Conservation (phyloP, 2,329 filamentous ascomycete genomes). For the Claviceps citrina region DNA sequence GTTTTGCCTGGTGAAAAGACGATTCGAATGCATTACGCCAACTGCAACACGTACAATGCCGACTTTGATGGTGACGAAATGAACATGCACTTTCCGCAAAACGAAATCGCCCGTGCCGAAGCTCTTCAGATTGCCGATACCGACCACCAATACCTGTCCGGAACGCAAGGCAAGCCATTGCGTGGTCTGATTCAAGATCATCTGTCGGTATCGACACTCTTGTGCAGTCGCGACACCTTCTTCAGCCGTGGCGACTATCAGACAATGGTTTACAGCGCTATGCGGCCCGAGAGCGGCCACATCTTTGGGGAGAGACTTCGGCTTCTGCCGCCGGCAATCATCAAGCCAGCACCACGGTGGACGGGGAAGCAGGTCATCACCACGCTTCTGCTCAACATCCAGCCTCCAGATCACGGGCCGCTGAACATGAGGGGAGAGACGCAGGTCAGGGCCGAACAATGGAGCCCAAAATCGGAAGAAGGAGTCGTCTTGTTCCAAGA, state of each 20-base stretch:
- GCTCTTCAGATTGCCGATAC: constrained; percentile 89
- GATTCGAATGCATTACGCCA: constrained; percentile 98
- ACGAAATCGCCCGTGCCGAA: constrained; percentile 84
- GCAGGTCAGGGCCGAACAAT: constrained; percentile 62
- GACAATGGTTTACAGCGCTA: constrained; percentile 77
- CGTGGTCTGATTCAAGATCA: constrained; percentile 97
- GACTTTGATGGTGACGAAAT: constrained; percentile 99
- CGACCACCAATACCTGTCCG: constrained; percentile 91
- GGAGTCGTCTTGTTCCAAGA: constrained; percentile 67
- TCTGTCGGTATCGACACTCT: constrained; percentile 80
- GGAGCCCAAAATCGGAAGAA: constrained; percentile 66
- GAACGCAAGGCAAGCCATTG: constrained; percentile 82
- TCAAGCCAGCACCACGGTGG: constrained; percentile 73
- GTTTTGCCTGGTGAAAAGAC: constrained; percentile 92
- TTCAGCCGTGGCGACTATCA: constrained; percentile 82
- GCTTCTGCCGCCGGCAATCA: constrained; percentile 63
- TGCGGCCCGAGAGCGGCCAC: constrained; percentile 81
- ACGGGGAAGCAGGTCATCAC: constrained; percentile 94
- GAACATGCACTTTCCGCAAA: constrained; percentile 99
- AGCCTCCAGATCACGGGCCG: constrained; percentile 57
- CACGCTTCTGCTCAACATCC: constrained; percentile 84
- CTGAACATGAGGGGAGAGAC: constrained; percentile 68
- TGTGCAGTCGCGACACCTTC: constrained; percentile 84
- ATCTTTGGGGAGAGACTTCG: constrained; percentile 70
- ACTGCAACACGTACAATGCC: constrained; percentile 98